Percentiles rank a stretch among this genome's conserved stretches.
These are phyloP conservation scores for Periconia digitata DNA, from an alignment of 2,329 filamentous ascomycete genomes.

Conservation along the genomic window DNA sequence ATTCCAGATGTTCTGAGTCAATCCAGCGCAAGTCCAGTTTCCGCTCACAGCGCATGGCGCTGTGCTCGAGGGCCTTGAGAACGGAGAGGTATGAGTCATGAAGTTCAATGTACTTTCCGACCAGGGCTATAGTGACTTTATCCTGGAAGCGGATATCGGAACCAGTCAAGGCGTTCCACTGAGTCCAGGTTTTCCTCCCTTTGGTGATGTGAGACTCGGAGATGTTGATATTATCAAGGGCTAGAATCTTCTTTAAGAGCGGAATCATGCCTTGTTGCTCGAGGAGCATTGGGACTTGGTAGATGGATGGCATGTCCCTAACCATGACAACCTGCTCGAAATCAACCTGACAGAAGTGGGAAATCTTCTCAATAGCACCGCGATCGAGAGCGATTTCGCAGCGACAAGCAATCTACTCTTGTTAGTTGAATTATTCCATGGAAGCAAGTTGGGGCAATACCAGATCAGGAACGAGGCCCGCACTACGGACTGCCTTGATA, in stretches of 20 bases:
- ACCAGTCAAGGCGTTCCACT: constrained; percentile 74
- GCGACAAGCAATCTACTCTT: constrained; percentile 82
- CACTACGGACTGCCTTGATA: constrained; percentile 79
- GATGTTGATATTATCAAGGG: constrained; percentile 61
- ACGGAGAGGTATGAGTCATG: constrained; percentile 86
- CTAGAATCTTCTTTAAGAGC: constrained; percentile 66
- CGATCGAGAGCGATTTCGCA: constrained; percentile 77
- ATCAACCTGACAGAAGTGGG: constrained; percentile 85
- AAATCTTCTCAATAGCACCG: constrained; percentile 81
- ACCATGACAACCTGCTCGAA: constrained; percentile 83
- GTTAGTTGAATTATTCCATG: not conserved
- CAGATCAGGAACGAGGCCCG: constrained; percentile 65
- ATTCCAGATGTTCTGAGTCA: constrained; percentile 82
- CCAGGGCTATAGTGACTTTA: constrained; percentile 77
- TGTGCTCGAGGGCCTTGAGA: constrained; percentile 85
- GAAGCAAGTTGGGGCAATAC: constrained; percentile 40
- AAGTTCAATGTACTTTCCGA: constrained; percentile 87
- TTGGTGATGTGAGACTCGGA: constrained; percentile 58
- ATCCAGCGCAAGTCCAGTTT: constrained; percentile 83
- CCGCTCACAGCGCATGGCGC: constrained; percentile 79
- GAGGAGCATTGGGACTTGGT: constrained; percentile 92
- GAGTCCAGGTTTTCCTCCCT: constrained; percentile 71
- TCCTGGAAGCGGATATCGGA: constrained; percentile 68
- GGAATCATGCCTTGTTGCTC: constrained; percentile 75
- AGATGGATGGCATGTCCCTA: constrained; percentile 84